phyloP scores from a whole-genome alignment of 345 rosid species.

The Excoecaria cochinchinensis region DNA sequence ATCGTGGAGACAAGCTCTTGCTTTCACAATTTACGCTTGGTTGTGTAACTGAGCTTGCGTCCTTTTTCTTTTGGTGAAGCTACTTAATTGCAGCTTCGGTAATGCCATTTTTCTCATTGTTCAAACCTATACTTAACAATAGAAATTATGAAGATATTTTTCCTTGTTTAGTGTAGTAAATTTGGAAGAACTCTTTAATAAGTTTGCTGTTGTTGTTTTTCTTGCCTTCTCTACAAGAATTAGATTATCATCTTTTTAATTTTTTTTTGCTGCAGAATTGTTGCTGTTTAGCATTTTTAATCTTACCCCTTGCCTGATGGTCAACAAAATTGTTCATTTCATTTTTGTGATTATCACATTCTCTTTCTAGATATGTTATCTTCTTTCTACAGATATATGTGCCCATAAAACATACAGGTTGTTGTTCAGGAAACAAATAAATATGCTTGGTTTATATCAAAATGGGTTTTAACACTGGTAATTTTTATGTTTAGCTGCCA shows the following conservation, averaged over 20 bases:
- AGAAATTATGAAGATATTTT: background rate
- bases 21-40: background rate
- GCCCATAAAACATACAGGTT: background rate
- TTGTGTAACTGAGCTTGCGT: background rate
- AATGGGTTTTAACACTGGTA: constrained; percentile 8
- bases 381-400: background rate
- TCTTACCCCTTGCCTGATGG: background rate
- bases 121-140: background rate
- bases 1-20: background rate
- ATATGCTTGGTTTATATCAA: background rate
- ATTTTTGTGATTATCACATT: background rate
- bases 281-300: background rate
- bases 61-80: background rate
- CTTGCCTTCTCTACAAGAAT: background rate
- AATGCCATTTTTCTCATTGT: background rate
- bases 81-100: background rate
- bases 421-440: background rate
- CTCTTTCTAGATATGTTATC: background rate
- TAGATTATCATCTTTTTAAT: background rate
- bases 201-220: background rate
- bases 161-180: background rate
- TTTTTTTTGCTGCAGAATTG: background rate
- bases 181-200: background rate
- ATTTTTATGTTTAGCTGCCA: constrained; percentile 56
- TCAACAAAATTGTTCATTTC: background rate